Percentiles rank a stretch among this genome's conserved stretches.
Evolutionary conservation across 805 yeast species (phyloP).

Genomic region (Starmerella scarabaei): DNA sequence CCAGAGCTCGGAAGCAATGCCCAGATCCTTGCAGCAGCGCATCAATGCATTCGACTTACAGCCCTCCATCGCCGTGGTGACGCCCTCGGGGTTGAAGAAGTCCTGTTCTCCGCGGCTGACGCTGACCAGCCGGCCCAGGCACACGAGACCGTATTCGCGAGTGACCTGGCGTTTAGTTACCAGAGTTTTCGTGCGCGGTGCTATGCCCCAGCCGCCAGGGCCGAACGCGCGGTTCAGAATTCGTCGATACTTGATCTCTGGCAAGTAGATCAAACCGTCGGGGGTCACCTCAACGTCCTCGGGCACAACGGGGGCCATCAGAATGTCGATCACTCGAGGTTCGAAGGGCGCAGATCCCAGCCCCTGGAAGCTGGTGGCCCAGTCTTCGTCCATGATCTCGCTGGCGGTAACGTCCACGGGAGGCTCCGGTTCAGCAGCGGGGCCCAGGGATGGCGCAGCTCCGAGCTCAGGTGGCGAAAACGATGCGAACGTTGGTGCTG

Average conservation of each 20-base stretch:
- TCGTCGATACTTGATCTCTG: constrained; percentile 90
- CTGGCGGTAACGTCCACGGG: constrained; percentile 4
- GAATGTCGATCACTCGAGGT: constrained; percentile 42
- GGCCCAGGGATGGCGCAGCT: neutral
- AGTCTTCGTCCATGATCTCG: constrained; percentile 33
- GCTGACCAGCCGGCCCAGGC: constrained; percentile 77
- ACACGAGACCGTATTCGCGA: constrained; percentile 77
- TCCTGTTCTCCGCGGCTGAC: constrained; percentile 95
- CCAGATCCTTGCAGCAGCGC: constrained; percentile 96
- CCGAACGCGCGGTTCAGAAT: constrained; percentile 85
- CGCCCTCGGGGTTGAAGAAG: constrained; percentile 70
- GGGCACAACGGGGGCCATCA: constrained; percentile 48
- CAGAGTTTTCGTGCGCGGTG: constrained; percentile 77
- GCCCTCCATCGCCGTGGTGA: constrained; percentile 94
- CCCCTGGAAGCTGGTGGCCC: constrained; percentile 83
- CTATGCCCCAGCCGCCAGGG: constrained; percentile 98
- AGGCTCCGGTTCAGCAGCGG: neutral
- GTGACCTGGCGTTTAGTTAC: constrained; percentile 66
- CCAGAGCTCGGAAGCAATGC: constrained; percentile 95
- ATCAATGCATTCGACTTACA: constrained; percentile 91
- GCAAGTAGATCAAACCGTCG: constrained; percentile 81
- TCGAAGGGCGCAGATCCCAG: constrained; percentile 69
- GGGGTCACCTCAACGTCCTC: constrained; percentile 88
- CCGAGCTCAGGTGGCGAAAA: neutral
- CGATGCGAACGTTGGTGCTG: neutral